Evolutionary conservation across 1,284 basidiomycete genomes (phyloP), one percentile per base, ranked within the genome.

Genomic region (Porphyrellus sp.): DNA sequence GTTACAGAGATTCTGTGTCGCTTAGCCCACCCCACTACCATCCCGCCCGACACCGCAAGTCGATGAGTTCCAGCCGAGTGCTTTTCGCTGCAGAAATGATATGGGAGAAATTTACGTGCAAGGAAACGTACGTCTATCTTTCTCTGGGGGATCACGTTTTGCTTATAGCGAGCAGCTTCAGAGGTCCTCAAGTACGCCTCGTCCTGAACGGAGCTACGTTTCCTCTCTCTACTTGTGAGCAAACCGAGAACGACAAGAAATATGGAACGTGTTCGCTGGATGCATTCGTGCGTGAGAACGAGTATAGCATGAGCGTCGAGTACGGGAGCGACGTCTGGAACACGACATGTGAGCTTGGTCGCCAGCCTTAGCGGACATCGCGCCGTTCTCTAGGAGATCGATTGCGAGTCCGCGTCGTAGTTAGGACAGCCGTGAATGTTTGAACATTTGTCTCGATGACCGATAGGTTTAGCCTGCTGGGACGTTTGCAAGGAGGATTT

Each of bases 21-120:
- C 68, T 77, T 41, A 61, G 66, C 13, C 53, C 71, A 0, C 3
- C 8, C 2, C 37, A 40, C 12, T 54, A 53, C 4, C 68, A 69
- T 37, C 64, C 69, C 24, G 57, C 57, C 27, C 12, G 47, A 1
- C 53, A 62, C 30, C 70, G 77, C 24, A 71, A 70, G 31, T 80
- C 72, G 63, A 68, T 70, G 49, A 74, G 71, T 23, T 71, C 75
- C 2, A 4, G 28, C 11, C 45, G 37, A 28, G 5, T 9, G 12
- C 77, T 74, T 13, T 77, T 78, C 49, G 74, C 61, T 5, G 74
- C 75, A 23, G 69, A 70, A 51, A 78, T 77, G 75, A 59, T 74
- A 47, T 79, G 74, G 74, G 75, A 78, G 60, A 73, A 65, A 56
- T 74, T 77, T 56, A 64, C 63, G 4, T 80, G 77, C 63, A 30